These are phyloP conservation scores for Mortierella alpina DNA, from an alignment of 192 early-diverging fungal genomes.

Conservation along the genomic window DNA sequence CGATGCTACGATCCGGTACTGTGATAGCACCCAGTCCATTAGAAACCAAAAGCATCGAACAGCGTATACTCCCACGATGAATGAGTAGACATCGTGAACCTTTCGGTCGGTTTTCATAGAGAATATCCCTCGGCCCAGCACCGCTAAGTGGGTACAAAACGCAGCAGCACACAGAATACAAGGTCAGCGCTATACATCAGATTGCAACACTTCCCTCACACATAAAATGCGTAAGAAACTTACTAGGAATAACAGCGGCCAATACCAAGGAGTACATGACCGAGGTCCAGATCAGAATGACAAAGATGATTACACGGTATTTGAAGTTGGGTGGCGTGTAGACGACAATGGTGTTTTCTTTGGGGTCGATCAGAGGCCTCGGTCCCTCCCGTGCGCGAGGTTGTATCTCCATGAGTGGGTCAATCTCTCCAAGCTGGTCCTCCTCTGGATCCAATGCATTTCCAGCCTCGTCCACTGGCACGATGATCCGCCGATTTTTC, in stretches of 20 bases:
- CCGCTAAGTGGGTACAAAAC: conserved; percentile 54
- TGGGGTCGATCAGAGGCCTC: conserved; percentile 18
- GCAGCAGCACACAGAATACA: not conserved
- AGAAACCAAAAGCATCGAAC: conserved; percentile 36
- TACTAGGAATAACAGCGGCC: conserved; percentile 58
- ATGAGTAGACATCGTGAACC: conserved; percentile 82
- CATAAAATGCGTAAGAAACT: conserved; percentile 9
- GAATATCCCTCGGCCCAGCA: conserved; percentile 69
- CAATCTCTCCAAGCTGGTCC: conserved; percentile 68
- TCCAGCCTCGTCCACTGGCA: conserved; percentile 75
- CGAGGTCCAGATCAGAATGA: conserved; percentile 63
- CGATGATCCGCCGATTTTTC: conserved; percentile 80
- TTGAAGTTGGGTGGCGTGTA: conserved; percentile 83
- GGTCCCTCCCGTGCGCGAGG: conserved; percentile 7
- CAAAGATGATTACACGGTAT: conserved; percentile 62
- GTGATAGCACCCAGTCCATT: conserved; percentile 42
- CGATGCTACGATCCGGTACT: conserved; percentile 17
- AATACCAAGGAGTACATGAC: conserved; percentile 60
- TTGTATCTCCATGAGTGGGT: conserved; percentile 51
- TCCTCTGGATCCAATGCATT: conserved; percentile 67
- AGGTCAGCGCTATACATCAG: not conserved
- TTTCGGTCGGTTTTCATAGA: conserved; percentile 59
- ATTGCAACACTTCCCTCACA: not conserved
- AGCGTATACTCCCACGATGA: conserved; percentile 75
- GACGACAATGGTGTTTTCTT: conserved; percentile 77